Percentiles rank a stretch among this genome's conserved stretches.
Evolutionary conservation across 441 rosid species (phyloP).

Genomic region (Erysimum pusillum): DNA sequence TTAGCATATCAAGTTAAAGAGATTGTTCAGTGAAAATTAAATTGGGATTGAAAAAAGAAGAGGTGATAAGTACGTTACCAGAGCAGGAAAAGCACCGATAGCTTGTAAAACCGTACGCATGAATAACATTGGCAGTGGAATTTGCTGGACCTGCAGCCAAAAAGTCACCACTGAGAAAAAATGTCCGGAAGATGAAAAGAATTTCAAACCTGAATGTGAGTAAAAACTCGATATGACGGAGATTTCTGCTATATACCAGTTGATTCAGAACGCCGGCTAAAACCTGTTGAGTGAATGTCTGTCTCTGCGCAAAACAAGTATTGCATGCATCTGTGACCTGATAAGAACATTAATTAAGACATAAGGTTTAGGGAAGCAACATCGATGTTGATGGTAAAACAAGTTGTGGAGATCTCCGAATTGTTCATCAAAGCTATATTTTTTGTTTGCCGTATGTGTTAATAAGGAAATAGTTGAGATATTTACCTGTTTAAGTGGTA

Average conservation of each 20-base stretch:
- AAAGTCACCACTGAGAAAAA: slow-evolving; percentile 38
- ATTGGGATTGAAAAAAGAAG: slow-evolving; percentile 24
- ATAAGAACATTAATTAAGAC: slow-evolving; percentile 22
- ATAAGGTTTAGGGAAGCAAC: slow-evolving; percentile 37
- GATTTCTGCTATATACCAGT: slow-evolving; percentile 65
- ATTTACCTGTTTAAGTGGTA: slow-evolving; percentile 90
- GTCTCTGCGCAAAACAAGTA: slow-evolving; percentile 91
- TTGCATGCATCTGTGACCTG: slow-evolving; percentile 99
- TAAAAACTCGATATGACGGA: slow-evolving; percentile 5
- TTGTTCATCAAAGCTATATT: slow-evolving; percentile 24
- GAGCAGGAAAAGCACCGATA: slow-evolving; percentile 93
- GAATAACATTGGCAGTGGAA: slow-evolving; percentile 96
- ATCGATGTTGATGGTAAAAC: slow-evolving; percentile 26
- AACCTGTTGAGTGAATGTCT: slow-evolving; percentile 94
- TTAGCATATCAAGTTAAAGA: slow-evolving; percentile 32
- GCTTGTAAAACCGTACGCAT: slow-evolving; percentile 99
- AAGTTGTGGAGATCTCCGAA: slow-evolving; percentile 18
- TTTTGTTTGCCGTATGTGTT: slow-evolving; percentile 27
- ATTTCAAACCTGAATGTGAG: slow-evolving; percentile 7
- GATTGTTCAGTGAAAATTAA: slow-evolving; percentile 16
- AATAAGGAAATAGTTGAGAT: slow-evolving; percentile 25
- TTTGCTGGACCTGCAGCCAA: slow-evolving; percentile 89
- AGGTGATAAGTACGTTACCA: slow-evolving; percentile 63
- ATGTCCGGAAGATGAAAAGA: slow-evolving; percentile 27
- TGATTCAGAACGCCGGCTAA: slow-evolving; percentile 97